phyloP scores from a whole-genome alignment of 257 asterid species.

The Solanum chmielewskii region DNA sequence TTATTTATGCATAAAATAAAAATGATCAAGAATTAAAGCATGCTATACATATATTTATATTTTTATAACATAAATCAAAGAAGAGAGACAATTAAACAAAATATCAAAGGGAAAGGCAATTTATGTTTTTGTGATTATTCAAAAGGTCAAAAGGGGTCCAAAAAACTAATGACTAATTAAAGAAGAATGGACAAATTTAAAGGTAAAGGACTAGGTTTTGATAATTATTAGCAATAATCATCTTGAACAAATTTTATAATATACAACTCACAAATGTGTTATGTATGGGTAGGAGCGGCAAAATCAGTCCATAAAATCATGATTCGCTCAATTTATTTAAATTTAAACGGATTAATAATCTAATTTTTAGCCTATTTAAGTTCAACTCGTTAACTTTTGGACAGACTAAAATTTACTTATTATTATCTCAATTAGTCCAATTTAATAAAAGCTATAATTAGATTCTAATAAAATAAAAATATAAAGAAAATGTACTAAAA shows the following conservation, averaged over 20 bases:
- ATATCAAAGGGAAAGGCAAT: neutral
- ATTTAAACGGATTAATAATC: neutral
- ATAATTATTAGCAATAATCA: neutral
- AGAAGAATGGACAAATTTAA: neutral
- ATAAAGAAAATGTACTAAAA: neutral
- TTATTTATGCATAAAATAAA: neutral
- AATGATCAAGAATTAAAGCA: neutral
- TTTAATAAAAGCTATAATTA: neutral
- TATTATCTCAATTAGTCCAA: neutral
- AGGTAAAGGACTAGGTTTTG: neutral
- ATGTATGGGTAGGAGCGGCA: rapidly evolving
- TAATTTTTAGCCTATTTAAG: no score
- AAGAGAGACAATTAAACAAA: neutral
- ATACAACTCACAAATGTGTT: neutral
- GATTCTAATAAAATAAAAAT: neutral
- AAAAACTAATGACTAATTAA: neutral
- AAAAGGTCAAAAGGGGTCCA: neutral
- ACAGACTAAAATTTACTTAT: neutral
- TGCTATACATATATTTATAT: neutral
- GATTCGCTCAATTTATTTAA: neutral
- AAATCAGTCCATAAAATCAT: no score
- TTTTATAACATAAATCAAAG: neutral
- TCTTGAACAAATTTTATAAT: neutral
- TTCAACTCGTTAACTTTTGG: no score
- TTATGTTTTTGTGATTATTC: neutral